Conservation (phyloP, 768 basidiomycete species). For the Lentinula aciculospora region DNA sequence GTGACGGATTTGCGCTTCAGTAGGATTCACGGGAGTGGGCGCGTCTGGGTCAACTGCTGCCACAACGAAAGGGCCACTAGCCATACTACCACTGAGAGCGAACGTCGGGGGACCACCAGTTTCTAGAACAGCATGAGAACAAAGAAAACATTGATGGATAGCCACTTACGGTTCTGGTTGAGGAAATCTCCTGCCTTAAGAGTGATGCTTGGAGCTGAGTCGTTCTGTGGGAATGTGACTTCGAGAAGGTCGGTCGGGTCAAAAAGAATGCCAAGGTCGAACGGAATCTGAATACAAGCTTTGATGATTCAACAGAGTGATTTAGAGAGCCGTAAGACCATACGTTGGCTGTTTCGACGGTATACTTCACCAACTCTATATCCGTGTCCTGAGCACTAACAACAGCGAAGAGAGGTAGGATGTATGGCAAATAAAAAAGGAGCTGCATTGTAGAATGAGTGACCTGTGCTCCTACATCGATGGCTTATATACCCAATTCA, state of each 20-base stretch:
- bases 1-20: constrained; percentile 38
- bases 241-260: constrained; percentile 20
- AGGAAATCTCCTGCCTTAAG: constrained; percentile 20
- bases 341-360: neutral
- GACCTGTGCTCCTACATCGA: neutral
- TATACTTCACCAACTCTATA: neutral
- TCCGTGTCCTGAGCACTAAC: neutral
- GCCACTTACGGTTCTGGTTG: constrained; percentile 5
- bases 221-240: constrained; percentile 19
- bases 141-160: neutral
- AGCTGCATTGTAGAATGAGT: constrained; percentile 1
- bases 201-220: constrained; percentile 14
- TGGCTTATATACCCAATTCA: neutral
- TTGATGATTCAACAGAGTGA: neutral
- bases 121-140: constrained; percentile 15
- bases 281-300: constrained; percentile 14
- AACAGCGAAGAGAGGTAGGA: constrained; percentile 3
- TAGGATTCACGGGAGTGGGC: constrained; percentile 42
- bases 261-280: constrained; percentile 16
- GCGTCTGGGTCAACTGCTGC: constrained; percentile 45
- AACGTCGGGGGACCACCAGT: constrained; percentile 33
- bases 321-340: neutral
- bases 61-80: constrained; percentile 39
- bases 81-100: constrained; percentile 15
- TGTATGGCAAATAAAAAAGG: neutral